A percentile compares a stretch with the other conserved stretches of the same genome.
Evolutionary conservation across 176 grass and related monocot species (phyloP).

Genomic region (Triticum urartu): DNA sequence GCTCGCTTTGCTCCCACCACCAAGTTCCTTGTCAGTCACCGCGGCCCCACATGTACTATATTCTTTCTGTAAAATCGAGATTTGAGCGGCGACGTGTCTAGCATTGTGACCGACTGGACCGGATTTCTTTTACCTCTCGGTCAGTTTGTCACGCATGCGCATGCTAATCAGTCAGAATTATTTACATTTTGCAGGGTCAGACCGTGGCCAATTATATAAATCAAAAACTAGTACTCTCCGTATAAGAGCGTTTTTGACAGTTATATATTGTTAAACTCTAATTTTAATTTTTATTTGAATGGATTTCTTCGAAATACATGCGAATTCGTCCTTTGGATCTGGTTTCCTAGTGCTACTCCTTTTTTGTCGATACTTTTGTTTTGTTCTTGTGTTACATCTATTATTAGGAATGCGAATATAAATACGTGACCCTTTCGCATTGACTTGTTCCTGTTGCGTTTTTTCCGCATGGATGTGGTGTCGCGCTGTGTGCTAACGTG

Average conservation of each 20-base stretch:
- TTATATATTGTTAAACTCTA: not conserved
- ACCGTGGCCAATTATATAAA: not conserved
- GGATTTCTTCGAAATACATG: not conserved
- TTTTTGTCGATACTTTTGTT: not conserved
- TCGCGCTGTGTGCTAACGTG: slow-evolving; percentile 17
- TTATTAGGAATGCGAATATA: not conserved
- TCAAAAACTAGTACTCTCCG: not conserved
- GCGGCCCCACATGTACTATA: not conserved
- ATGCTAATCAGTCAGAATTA: not conserved
- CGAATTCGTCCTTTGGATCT: not conserved
- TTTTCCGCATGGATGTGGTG: not conserved
- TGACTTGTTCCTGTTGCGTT: not conserved
- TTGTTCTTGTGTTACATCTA: not conserved
- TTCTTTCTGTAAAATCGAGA: too few relatives aligned
- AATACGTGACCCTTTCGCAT: not conserved
- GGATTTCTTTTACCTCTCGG: not conserved
- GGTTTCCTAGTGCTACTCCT: not conserved
- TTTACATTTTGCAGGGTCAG: not conserved
- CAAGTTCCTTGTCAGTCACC: not conserved
- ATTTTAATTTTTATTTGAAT: not conserved
- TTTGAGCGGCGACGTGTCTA: not conserved
- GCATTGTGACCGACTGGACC: not conserved
- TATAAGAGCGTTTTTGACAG: too few relatives aligned
- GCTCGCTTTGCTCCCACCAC: not conserved
- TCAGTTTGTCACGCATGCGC: not conserved